Evolutionary conservation across 768 basidiomycete genomes (phyloP), one percentile per base, ranked within the genome.

Genomic region (Serendipita indica): DNA sequence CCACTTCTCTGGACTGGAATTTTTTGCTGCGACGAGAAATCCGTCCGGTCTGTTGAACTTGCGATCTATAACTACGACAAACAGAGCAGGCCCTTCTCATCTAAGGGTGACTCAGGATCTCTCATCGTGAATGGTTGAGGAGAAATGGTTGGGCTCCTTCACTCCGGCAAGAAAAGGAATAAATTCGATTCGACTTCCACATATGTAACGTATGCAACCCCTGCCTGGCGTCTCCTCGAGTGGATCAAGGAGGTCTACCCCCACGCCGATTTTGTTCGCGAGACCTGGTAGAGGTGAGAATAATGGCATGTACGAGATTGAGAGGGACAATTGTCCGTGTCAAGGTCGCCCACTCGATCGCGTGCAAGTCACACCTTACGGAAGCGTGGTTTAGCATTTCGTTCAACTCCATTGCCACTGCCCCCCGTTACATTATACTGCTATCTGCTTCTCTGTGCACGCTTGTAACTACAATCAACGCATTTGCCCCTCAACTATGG

Each of bases 181-280:
- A 62, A 65, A 59, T 61, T 61, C 3, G 39, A 63, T 64, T 41
- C 59, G 58, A 63, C 65, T 27, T 66, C 64, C 59, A 63, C 62
- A 20, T 67, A 72, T 61, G 62, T 72, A 4, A 71, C 72, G 25
- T 73, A 73, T 62, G 71, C 70, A 45, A 74, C 73, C 14, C 65
- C 72, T 16, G 68, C 72, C 63, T 66, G 57, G 54, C 68, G 65
- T 65, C 67, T 69, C 63, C 57, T 69, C 59, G 2, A 60, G 61
- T 66, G 63, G 16, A 64, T 64, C 60, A 61, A 49, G 41, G 16
- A 14, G 10, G 61, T 58, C 25, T 63, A 1, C 35, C 30, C 49
- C 14, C 22, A 39, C 54, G 45, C 62, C 39, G 28, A 16, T 32
- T 33, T 60, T 34, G 3, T 59, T 25, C 59, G 60, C 58, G 62